phyloP scores from a whole-genome alignment of 345 rosid species.

The Ceriops decandra region DNA sequence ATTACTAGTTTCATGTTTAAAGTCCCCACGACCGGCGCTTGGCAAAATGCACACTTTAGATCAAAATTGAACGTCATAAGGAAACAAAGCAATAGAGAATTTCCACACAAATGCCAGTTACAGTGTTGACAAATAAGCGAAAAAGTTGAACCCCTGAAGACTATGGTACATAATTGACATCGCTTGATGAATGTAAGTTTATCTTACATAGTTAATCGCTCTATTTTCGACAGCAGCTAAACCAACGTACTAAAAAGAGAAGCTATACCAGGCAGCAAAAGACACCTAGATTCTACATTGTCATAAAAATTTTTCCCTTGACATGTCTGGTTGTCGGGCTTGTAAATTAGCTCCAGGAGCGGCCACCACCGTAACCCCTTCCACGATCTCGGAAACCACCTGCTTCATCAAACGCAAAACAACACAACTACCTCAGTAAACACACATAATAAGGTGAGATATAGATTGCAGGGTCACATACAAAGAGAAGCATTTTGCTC shows the following conservation, averaged over 20 bases:
- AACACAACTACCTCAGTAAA: not conserved
- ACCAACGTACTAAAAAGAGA: not conserved
- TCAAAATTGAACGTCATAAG: no score
- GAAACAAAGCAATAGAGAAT: no score
- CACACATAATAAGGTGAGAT: no score
- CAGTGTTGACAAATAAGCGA: no score
- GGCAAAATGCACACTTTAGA: no score
- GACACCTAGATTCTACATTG: not conserved
- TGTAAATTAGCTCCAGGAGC: slow-evolving; percentile 41
- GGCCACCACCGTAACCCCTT: slow-evolving; percentile 51
- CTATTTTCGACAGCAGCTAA: not conserved
- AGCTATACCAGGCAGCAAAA: not conserved
- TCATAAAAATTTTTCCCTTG: not conserved
- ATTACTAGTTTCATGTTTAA: no score
- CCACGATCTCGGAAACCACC: slow-evolving; percentile 68
- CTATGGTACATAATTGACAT: not conserved
- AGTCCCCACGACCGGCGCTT: no score
- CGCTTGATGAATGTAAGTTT: not conserved
- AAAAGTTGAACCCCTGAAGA: not conserved
- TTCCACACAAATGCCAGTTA: no score
- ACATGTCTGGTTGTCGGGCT: not conserved
- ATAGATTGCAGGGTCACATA: not conserved
- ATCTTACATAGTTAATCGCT: slow-evolving; percentile 13
- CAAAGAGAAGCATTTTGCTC: not conserved
- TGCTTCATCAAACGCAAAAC: slow-evolving; percentile 19